phyloP scores from a whole-genome alignment of 441 rosid species.

The Pelargonium australe region DNA sequence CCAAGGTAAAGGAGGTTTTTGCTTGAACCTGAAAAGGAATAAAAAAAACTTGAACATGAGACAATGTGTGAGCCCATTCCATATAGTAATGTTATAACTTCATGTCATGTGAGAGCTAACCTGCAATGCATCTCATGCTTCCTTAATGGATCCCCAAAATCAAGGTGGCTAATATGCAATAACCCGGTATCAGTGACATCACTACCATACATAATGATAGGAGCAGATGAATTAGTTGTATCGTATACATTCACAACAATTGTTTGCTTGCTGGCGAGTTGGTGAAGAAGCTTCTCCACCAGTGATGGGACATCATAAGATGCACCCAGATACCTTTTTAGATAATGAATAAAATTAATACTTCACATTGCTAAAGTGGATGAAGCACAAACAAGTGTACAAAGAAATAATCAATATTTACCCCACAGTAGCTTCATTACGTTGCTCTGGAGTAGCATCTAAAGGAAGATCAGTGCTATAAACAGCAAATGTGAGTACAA shows the following conservation, averaged over 20 bases:
- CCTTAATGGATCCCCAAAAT: constrained; percentile 88
- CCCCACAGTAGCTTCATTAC: constrained; percentile 78
- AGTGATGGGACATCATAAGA: constrained; percentile 91
- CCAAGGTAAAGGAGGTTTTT: constrained; percentile 73
- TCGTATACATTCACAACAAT: constrained; percentile 89
- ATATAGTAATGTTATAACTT: not conserved
- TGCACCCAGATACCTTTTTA: constrained; percentile 78
- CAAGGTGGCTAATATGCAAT: constrained; percentile 54
- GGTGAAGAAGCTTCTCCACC: constrained; percentile 91
- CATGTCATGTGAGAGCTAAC: constrained; percentile 31
- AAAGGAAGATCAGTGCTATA: constrained; percentile 58
- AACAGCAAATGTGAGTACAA: constrained; percentile 88
- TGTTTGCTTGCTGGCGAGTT: constrained; percentile 87
- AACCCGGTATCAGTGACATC: constrained; percentile 58
- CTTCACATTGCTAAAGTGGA: not conserved
- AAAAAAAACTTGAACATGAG: constrained; percentile 12
- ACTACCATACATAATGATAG: constrained; percentile 75
- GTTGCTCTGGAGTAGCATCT: constrained; percentile 65
- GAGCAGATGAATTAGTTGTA: constrained; percentile 63
- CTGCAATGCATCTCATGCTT: constrained; percentile 97
- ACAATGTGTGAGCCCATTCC: not conserved
- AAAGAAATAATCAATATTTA: constrained; percentile 21
- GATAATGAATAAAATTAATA: constrained; percentile 7
- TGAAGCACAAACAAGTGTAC: not conserved
- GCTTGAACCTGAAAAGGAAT: constrained; percentile 55